Percentiles rank a stretch among this genome's conserved stretches.
phyloP scores from a whole-genome alignment of 805 yeast species.

The Zygosaccharomyces pseudorouxii region DNA sequence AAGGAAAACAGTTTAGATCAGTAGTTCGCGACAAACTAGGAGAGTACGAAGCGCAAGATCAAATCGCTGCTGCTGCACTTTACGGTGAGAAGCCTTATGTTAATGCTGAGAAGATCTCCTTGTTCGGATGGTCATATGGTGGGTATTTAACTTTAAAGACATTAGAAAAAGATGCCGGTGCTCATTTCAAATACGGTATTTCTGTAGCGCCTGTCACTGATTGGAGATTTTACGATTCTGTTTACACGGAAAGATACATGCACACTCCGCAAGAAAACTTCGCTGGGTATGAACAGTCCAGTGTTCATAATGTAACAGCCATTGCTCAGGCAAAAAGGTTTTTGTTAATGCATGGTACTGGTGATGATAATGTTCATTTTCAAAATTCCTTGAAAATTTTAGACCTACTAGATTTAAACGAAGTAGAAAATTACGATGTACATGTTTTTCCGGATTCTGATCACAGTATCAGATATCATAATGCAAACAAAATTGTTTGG shows the following conservation, averaged over 20 bases:
- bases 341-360: constrained; percentile 90
- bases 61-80: constrained; percentile 72
- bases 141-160: constrained; percentile 91
- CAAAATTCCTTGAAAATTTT: constrained; percentile 79
- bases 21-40: constrained; percentile 81
- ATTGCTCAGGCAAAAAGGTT: constrained; percentile 62
- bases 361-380: constrained; percentile 95
- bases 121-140: constrained; percentile 99
- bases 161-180: constrained; percentile 71
- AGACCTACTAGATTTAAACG: constrained; percentile 66
- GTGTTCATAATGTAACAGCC: constrained; percentile 52
- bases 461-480: constrained; percentile 67
- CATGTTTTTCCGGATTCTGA: constrained; percentile 80
- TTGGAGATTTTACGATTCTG: constrained; percentile 71
- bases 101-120: constrained; percentile 62
- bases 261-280: constrained; percentile 68
- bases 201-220: constrained; percentile 87
- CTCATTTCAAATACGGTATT: constrained; percentile 79
- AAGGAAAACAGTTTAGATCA: constrained; percentile 72
- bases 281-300: constrained; percentile 54
- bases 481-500: constrained; percentile 64
- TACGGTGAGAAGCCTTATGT: constrained; percentile 65
- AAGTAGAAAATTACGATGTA: constrained; percentile 77
- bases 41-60: constrained; percentile 77
- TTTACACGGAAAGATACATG: constrained; percentile 86